Evolutionary conservation across 2,329 filamentous ascomycete species (phyloP).

Genomic region (Calonectria pteridis): DNA sequence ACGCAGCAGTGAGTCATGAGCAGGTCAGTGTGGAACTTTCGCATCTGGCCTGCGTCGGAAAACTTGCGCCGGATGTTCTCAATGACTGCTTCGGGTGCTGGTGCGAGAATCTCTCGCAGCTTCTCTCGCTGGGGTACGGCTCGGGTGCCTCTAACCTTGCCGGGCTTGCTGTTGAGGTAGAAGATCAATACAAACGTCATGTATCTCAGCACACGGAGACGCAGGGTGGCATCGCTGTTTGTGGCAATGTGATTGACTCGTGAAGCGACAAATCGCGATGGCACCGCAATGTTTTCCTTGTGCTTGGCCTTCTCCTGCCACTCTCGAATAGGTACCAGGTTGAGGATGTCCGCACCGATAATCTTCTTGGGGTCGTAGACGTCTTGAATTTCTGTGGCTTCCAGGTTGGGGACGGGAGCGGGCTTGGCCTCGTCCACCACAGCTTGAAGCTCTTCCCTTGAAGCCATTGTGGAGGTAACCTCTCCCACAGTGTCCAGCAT

Average conservation of each 20-base stretch:
- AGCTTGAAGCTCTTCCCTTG: constrained; percentile 73
- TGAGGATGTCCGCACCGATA: constrained; percentile 76
- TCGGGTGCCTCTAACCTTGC: constrained; percentile 60
- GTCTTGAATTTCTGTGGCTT: constrained; percentile 75
- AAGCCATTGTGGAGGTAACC: constrained; percentile 74
- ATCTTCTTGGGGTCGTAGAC: constrained; percentile 78
- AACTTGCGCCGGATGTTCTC: constrained; percentile 79
- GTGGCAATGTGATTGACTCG: constrained; percentile 68
- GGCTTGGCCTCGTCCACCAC: constrained; percentile 77
- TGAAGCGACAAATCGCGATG: constrained; percentile 74
- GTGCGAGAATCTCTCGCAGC: constrained; percentile 67
- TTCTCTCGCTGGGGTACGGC: constrained; percentile 72
- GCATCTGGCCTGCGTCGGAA: constrained; percentile 71
- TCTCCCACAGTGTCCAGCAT: constrained; percentile 74
- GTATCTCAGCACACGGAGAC: constrained; percentile 72
- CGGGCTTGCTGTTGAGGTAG: constrained; percentile 60
- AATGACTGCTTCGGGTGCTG: constrained; percentile 72
- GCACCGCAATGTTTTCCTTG: constrained; percentile 67
- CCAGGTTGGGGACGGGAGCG: constrained; percentile 76
- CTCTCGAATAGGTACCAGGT: constrained; percentile 76
- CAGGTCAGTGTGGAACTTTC: constrained; percentile 79
- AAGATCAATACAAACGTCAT: constrained; percentile 69
- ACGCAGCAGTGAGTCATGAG: constrained; percentile 80
- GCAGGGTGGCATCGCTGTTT: constrained; percentile 64
- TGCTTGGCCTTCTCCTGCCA: constrained; percentile 78